phyloP scores from a whole-genome alignment of 495 filamentous ascomycete species.

The Penicillium bovifimosum region DNA sequence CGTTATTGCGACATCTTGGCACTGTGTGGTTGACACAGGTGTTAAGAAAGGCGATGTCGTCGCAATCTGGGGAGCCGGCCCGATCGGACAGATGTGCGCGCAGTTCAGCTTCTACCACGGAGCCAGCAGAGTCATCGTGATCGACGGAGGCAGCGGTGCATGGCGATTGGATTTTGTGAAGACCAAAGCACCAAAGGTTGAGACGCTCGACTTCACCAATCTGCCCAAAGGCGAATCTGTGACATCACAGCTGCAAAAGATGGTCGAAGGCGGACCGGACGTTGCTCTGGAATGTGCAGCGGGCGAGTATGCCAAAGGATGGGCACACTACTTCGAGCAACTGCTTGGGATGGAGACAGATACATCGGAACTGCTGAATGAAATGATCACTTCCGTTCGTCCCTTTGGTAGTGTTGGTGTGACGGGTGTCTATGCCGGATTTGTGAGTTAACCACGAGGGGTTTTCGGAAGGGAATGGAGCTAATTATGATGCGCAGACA shows the following conservation, averaged over 20 bases:
- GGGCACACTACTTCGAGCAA: slow-evolving; percentile 73
- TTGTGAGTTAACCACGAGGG: slow-evolving; percentile 45
- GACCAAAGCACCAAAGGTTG: slow-evolving; percentile 55
- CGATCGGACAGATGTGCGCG: slow-evolving; percentile 74
- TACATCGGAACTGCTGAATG: slow-evolving; percentile 80
- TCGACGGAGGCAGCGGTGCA: slow-evolving; percentile 59
- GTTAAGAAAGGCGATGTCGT: slow-evolving; percentile 76
- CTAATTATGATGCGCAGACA: slow-evolving; percentile 40
- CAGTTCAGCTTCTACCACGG: slow-evolving; percentile 68
- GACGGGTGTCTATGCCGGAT: slow-evolving; percentile 79
- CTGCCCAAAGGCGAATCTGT: slow-evolving; percentile 54
- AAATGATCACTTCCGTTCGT: slow-evolving; percentile 74
- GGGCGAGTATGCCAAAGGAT: slow-evolving; percentile 80
- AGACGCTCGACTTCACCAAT: slow-evolving; percentile 53
- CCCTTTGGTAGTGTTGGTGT: slow-evolving; percentile 72
- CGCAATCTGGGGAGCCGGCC: slow-evolving; percentile 47
- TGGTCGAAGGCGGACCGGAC: slow-evolving; percentile 65
- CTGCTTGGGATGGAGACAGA: slow-evolving; percentile 74
- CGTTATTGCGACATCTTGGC: slow-evolving; percentile 72
- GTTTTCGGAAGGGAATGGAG: neutral
- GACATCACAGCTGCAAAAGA: slow-evolving; percentile 65
- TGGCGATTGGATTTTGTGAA: slow-evolving; percentile 67
- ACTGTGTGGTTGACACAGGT: slow-evolving; percentile 77
- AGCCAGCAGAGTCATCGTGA: slow-evolving; percentile 69
- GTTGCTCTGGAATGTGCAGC: slow-evolving; percentile 79